phyloP scores from a whole-genome alignment of 139 green algal genomes.

The Nannochloris sp. region DNA sequence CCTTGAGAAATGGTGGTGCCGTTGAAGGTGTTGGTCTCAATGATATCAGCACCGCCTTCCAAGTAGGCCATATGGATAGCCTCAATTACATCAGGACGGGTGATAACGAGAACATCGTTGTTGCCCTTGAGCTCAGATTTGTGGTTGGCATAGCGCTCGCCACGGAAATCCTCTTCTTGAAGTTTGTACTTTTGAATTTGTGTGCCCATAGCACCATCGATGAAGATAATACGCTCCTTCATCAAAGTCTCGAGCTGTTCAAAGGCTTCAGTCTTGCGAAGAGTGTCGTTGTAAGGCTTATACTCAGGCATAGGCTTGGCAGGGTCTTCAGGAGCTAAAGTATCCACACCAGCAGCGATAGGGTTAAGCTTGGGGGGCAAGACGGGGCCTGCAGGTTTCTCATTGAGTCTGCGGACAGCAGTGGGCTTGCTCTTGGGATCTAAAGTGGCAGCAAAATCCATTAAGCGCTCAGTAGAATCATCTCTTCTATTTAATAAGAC shows the following conservation, averaged over 20 bases:
- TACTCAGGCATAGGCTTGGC: conserved; percentile 21
- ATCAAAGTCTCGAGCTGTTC: conserved; percentile 73
- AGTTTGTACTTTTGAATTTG: conserved; percentile 75
- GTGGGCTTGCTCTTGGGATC: conserved; percentile 92
- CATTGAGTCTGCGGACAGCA: conserved; percentile 59
- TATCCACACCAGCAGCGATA: conserved; percentile 8
- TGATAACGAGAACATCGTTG: conserved; percentile 96
- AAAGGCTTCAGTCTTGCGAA: conserved; percentile 49
- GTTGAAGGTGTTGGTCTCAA: conserved; percentile 99
- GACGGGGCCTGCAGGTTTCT: conserved; percentile 2
- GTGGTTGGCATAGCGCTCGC: conserved; percentile 67
- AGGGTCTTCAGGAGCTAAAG: conserved; percentile 13
- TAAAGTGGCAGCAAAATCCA: conserved; percentile 83
- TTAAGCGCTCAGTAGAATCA: conserved; percentile 93
- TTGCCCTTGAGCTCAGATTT: conserved; percentile 92
- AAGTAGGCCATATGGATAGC: conserved; percentile 92
- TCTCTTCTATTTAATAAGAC: conserved; percentile 94
- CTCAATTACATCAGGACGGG: conserved; percentile 84
- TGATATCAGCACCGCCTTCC: conserved; percentile 88
- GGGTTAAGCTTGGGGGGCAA: conserved; percentile 14
- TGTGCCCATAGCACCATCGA: conserved; percentile 97
- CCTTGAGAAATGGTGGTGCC: conserved; percentile 79
- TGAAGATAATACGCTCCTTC: conserved; percentile 83
- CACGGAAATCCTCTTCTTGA: conserved; percentile 85
- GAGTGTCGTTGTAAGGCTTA: neutral